Percentiles rank a stretch among this genome's conserved stretches.
phyloP scores from a whole-genome alignment of 192 early-diverging fungal genomes.

The Ramicandelaber brevisporus region DNA sequence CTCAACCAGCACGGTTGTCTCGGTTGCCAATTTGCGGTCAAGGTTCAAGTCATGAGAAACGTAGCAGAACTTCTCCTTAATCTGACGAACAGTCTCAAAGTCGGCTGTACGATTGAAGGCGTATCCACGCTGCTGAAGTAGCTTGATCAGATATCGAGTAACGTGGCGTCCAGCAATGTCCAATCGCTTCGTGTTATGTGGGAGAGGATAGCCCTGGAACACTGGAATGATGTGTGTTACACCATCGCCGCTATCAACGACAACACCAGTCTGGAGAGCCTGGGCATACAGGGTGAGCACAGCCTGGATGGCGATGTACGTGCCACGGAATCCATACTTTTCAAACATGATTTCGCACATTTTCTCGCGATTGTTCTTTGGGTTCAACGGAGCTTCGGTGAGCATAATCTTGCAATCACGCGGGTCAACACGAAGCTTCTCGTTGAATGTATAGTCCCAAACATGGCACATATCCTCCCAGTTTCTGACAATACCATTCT shows the following conservation, averaged over 20 bases:
- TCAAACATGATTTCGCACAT: constrained; percentile 97
- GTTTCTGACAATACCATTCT: constrained; percentile 91
- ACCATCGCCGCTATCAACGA: constrained; percentile 96
- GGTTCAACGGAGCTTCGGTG: constrained; percentile 94
- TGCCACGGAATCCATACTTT: constrained; percentile 76
- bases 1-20: constrained; percentile 92
- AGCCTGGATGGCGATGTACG: constrained; percentile 90
- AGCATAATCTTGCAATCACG: constrained; percentile 77
- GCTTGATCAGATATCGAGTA: constrained; percentile 88
- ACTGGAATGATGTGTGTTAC: constrained; percentile 98
- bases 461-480: constrained; percentile 96
- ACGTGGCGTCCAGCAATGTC: constrained; percentile 94
- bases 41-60: constrained; percentile 89
- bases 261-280: constrained; percentile 89
- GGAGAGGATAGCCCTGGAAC: constrained; percentile 82
- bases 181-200: constrained; percentile 66
- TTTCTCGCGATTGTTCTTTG: constrained; percentile 65
- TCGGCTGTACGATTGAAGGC: constrained; percentile 95
- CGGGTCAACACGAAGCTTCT: constrained; percentile 75
- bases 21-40: constrained; percentile 81
- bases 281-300: constrained; percentile 96
- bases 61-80: constrained; percentile 97
- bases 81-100: constrained; percentile 89
- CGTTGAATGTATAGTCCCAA: constrained; percentile 94
- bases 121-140: constrained; percentile 79